Evolutionary conservation across 169 alveolate species (phyloP).

Genomic region (Besnoitia besnoiti): DNA sequence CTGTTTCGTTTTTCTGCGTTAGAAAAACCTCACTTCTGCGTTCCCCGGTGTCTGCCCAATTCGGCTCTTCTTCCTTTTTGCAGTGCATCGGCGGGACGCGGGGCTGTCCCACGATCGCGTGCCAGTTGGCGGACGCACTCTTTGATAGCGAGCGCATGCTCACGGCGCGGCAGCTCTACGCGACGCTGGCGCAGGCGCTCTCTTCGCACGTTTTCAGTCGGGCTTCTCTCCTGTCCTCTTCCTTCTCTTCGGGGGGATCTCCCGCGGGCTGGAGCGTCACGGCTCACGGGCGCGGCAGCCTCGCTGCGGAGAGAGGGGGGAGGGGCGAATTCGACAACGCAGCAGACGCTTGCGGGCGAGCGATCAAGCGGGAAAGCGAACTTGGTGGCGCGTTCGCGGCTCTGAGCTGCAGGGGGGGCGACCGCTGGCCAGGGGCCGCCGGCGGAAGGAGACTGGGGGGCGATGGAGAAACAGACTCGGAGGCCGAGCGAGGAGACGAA

Average conservation of each 20-base stretch:
- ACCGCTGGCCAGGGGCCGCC: neutral
- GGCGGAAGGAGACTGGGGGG: neutral
- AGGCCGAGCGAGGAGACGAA: neutral
- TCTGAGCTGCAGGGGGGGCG: neutral
- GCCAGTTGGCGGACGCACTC: conserved; percentile 69
- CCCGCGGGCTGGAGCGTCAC: neutral
- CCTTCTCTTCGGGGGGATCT: neutral
- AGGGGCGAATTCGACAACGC: neutral
- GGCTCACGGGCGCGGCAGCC: neutral
- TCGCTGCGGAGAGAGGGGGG: neutral
- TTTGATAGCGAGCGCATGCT: conserved; percentile 62
- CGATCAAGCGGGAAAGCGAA: no score
- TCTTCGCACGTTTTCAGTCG: conserved; percentile 38
- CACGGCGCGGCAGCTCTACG: conserved; percentile 69
- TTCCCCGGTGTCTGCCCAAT: neutral
- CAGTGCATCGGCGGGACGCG: conserved; percentile 64
- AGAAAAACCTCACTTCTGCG: no score
- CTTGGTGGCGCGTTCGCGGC: no score
- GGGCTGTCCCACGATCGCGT: conserved; percentile 63
- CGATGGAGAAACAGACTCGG: neutral
- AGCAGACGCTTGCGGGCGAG: neutral
- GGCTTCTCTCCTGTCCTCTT: conserved; percentile 14
- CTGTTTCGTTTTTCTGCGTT: no score
- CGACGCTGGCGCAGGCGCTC: conserved; percentile 59
- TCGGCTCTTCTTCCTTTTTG: neutral